Percentiles rank a stretch among this genome's conserved stretches.
These are phyloP conservation scores for Ustilago cynodontis DNA, from an alignment of 1,284 basidiomycete genomes.

Conservation along the genomic window DNA sequence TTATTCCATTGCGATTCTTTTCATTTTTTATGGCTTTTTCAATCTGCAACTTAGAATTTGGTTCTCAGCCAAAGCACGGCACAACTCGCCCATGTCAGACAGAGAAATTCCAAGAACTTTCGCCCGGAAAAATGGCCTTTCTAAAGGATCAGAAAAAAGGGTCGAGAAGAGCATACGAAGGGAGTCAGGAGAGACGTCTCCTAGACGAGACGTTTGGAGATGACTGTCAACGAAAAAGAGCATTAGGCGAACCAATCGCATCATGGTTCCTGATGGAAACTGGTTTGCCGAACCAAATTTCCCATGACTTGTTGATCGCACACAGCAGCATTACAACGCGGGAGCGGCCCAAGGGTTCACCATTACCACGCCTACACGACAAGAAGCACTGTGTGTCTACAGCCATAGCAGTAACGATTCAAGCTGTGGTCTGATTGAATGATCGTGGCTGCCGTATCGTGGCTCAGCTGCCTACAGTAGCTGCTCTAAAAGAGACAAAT, in stretches of 20 bases:
- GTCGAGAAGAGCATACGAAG: not conserved
- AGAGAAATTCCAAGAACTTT: slow-evolving; percentile 3
- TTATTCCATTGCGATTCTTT: too few relatives aligned
- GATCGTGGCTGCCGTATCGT: not conserved
- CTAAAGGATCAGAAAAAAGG: not conserved
- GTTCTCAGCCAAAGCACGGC: not conserved
- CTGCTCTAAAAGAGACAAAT: too few relatives aligned
- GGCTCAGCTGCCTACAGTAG: too few relatives aligned
- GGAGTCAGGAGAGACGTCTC: not conserved
- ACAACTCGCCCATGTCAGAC: slow-evolving; percentile 8
- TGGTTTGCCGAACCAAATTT: slow-evolving; percentile 16
- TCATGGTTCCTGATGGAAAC: slow-evolving; percentile 21
- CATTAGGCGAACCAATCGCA: slow-evolving; percentile 10
- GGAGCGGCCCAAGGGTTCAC: slow-evolving; percentile 4
- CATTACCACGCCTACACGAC: not conserved
- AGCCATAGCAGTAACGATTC: not conserved
- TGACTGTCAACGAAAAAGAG: not conserved
- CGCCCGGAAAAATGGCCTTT: not conserved
- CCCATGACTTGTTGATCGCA: slow-evolving; percentile 11
- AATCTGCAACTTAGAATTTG: not conserved
- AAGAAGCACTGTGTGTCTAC: not conserved
- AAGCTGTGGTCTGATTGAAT: not conserved
- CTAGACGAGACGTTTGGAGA: too few relatives aligned
- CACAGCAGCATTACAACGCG: not conserved
- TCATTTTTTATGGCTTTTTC: not conserved